Base-by-base conservation (phyloP, 352 stramenopile species). In the Globisporangium acanthophoron region DNA sequence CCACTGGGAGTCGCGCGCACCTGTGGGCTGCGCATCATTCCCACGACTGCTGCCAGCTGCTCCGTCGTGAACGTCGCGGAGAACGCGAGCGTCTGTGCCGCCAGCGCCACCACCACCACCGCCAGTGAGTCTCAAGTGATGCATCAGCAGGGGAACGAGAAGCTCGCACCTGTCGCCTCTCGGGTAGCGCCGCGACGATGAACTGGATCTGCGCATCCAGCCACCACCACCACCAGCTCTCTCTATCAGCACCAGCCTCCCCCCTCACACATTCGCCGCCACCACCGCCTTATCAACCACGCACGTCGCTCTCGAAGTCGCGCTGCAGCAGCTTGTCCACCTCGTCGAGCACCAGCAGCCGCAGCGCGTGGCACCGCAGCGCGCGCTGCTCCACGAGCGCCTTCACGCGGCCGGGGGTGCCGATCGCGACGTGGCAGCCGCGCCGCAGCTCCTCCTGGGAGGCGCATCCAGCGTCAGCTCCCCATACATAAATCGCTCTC, bases 31-130 rank as follows among this genome's bases (percentile, higher is more conserved):
- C 74, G 73, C 77, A 88, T 92, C 52, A 85, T 43, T 2, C 52
- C 49, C 11, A 68, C 76, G 8, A 87, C 61, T 20, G 66, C 53
- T 33, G 76, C 57, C 18, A 92, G 63, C 46, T 90, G 83, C 8
- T 88, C 71, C 13, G 83, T 71, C 41, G 83, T 88, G 45, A 90
- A 92, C 9, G 83, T 92, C 11, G 83, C 82, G 3, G 82, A 92
- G 64, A 90, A 90, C 7, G 78, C 78, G 16, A 92, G 67, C 18
- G 78, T 90, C 79, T 92, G 37, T 6, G 13, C 35, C 35, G 35
- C 9, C 35, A 41, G 35, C 35, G 12, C 33, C 20, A 56, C 0
- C 24, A 40, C 0, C 24, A 40, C 1, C 7, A 41, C 8, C 12
- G 15, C 60, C 35, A 1, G 18, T 40, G 3, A 48, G 43, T 21